These are phyloP conservation scores for Dictyostelium purpureum DNA, from an alignment of 78 protist genomes.

Conservation along the genomic window DNA sequence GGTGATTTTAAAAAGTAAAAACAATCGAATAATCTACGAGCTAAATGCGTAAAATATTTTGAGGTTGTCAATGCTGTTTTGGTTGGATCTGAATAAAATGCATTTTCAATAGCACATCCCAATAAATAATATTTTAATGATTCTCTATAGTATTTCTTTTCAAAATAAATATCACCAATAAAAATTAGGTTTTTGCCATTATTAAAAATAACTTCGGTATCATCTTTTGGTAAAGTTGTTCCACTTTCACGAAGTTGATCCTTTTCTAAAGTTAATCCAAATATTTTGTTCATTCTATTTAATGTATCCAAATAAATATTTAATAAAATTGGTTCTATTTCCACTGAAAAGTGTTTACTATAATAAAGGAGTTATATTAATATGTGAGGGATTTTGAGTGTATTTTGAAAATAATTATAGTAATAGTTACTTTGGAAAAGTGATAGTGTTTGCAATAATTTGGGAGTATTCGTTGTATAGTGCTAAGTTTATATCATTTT, in stretches of 20 bases:
- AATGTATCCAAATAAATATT: slow-evolving; percentile 22
- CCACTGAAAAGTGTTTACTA: slow-evolving; percentile 11
- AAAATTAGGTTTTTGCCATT: slow-evolving; percentile 17
- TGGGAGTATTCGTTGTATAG: slow-evolving; percentile 16
- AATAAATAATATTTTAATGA: slow-evolving; percentile 41
- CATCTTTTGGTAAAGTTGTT: too few relatives aligned
- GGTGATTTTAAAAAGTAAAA: slow-evolving; percentile 4
- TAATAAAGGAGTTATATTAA: background rate
- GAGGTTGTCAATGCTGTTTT: background rate
- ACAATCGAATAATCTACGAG: slow-evolving; percentile 24
- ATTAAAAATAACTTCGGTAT: background rate
- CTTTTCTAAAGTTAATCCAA: slow-evolving; percentile 8
- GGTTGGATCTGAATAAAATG: slow-evolving; percentile 14
- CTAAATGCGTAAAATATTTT: background rate
- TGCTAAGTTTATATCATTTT: slow-evolving; percentile 41
- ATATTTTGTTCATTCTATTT: slow-evolving; percentile 11
- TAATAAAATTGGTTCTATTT: background rate
- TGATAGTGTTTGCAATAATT: background rate
- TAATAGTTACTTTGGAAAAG: slow-evolving; percentile 9
- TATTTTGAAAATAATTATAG: background rate
- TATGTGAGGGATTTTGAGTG: background rate
- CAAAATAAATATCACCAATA: slow-evolving; percentile 59
- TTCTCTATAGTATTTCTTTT: slow-evolving; percentile 33
- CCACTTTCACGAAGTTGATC: too few relatives aligned
- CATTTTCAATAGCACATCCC: slow-evolving; percentile 23